Evolutionary conservation across 192 early-diverging fungal species (phyloP).

Genomic region (Geranomyces variabilis): DNA sequence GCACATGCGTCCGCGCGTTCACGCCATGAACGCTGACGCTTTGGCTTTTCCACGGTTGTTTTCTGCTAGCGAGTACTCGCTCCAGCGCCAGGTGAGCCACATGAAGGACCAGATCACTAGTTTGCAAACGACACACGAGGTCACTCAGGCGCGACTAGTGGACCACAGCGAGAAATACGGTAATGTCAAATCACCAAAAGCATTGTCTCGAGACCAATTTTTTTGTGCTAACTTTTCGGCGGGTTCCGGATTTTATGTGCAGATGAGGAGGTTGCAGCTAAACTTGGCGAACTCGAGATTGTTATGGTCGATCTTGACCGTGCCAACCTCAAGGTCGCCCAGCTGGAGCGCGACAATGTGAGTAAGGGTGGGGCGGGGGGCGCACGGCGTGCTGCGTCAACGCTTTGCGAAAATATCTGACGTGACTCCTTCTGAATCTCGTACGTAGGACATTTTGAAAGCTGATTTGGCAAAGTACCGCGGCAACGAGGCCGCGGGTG

Average conservation of each 20-base stretch:
- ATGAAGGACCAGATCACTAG: slow-evolving; percentile 73
- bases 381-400: slow-evolving; percentile 18
- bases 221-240: too few species aligned
- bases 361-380: slow-evolving; percentile 30
- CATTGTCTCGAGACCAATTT: too few species aligned
- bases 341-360: slow-evolving; percentile 73
- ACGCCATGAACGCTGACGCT: background rate
- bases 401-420: slow-evolving; percentile 42
- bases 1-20: background rate
- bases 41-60: background rate
- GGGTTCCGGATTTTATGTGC: too few species aligned
- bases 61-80: slow-evolving; percentile 66
- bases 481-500: slow-evolving; percentile 13
- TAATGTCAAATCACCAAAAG: background rate
- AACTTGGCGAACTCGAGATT: slow-evolving; percentile 89
- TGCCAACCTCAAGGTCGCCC: slow-evolving; percentile 68
- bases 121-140: slow-evolving; percentile 71
- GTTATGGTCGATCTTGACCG: slow-evolving; percentile 82
- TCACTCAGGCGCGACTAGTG: slow-evolving; percentile 69
- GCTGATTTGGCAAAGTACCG: slow-evolving; percentile 26
- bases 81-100: slow-evolving; percentile 82
- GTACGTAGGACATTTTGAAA: slow-evolving; percentile 25
- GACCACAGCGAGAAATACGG: slow-evolving; percentile 67
- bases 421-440: background rate
- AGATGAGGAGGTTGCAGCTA: slow-evolving; percentile 77